Evolutionary conservation across 2,329 filamentous ascomycete species (phyloP), one percentile per base, ranked within the genome.

Genomic region (Cladophialophora psammophila): DNA sequence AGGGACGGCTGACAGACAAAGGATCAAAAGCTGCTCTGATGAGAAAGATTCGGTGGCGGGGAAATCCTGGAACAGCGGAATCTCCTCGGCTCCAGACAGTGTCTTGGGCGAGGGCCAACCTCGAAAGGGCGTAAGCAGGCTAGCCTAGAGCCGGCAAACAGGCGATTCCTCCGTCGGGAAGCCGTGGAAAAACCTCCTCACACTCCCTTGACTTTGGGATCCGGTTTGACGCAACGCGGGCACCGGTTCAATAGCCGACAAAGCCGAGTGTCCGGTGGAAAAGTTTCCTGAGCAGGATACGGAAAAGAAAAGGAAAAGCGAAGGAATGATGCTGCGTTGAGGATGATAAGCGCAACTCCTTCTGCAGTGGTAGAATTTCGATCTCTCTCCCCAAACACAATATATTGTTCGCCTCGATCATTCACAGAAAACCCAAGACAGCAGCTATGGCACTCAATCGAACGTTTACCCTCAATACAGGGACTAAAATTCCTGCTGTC

Each of bases 401-500:
- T 15, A 8, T 10, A 26, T 48, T 8, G 7, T 50, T 13, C 35
- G n/a, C 20, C 40, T 48, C 31, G 9, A 48, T 13, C 58, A 40
- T 8, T 15, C 10, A 26, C 34, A 36, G n/a, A n/a, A n/a, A 53
- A n/a, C 12, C 42, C 13, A 7, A 4, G n/a, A n/a, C 34, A 18
- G 26, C 15, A 31, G 45, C 59, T n/a, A 70, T 70, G 68, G 65
- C 68, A 9, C 66, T 70, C 35, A 62, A 67, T 26, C 55, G 63
- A 26, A 53, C 59, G 5, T 75, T 74, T 64, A 73, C 68, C 0
- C 66, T 76, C n/a, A 76, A 76, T 66, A 75, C 74, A 5, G 74
- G 75, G n/a, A 74, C 75, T 8, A 72, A 74, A 54, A 75, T 77
- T 45, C 75, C 75, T 6, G 75, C 74, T 20, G 70, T 77, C 34